Evolutionary conservation across 2,329 filamentous ascomycete species (phyloP), one percentile per base, ranked within the genome.

Genomic region (Aspergillus eucalypticola): DNA sequence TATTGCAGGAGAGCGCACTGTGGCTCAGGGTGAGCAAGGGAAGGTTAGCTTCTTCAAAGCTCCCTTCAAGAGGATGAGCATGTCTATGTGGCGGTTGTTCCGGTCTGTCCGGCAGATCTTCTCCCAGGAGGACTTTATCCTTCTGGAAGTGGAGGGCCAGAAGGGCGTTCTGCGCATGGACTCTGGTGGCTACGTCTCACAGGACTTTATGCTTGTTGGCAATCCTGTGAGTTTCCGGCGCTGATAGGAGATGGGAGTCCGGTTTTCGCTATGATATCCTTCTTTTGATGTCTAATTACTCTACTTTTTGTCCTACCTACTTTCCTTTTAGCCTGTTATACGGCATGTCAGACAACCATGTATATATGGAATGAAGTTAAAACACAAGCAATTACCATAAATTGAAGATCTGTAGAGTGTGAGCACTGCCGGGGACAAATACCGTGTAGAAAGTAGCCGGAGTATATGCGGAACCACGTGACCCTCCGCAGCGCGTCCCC

Each of bases 41-140:
- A n/a, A 64, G 42, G 56, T 64, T 29, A 71, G 67, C n/a, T 70
- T 78, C 48, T 69, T 74, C 52, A 76, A 69, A 59, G 66, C 69
- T 5, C 76, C 76, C 2, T 38, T 71, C 8, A 71, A 70, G 55
- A 69, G 62, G 23, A 56, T 72, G 15, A 78, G 69, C 55, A 66
- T 67, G 32, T 38, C 65, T 7, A 35, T 75, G 1, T 78, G 73
- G 66, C 67, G 62, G 44, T 19, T 71, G 7, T 77, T 78, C 49
- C 67, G 69, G 49, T 73, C 72, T 44, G 62, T 76, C 21, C 73
- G 76, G 6, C 74, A 76, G 46, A 56, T 78, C 11, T 78, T 79
- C 59, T 77, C 75, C 0, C 69, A 73, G 50, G 77, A 79, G 56
- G 73, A 77, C 54, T 75, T 79, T 35, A 75, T 78, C 50, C 68